Base-by-base conservation (phyloP, 23 red algal species). In the Pyropia haitanensis region DNA sequence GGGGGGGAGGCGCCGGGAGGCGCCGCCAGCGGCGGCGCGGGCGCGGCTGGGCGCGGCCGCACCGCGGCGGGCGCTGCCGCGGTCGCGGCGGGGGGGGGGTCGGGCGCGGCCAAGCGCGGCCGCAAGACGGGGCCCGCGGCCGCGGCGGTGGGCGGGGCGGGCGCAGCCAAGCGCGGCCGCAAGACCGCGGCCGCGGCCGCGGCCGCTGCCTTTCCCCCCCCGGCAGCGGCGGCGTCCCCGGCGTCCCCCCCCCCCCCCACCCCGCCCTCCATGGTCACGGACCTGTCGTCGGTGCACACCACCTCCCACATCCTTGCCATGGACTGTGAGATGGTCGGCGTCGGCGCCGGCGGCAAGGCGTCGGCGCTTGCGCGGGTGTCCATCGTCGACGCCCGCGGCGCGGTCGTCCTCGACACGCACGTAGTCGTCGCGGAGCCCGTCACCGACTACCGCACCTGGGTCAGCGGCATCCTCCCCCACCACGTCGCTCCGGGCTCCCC, bases 281-380 rank as follows among this genome's bases (percentile, higher is more conserved):
- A 46, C 39, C 10, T 46, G 39, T 46, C 39, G 39, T 46, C 8
- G 39, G 0, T 46, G 39, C 39, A 13, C 10, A 46, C 39, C 2
- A 46, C 39, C 39, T 46, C 39, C 39, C 10, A 46, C 39, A 13
- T 66, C 19, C 27, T 98, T 16, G 85, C 80, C 24, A 51, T 98
- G 49, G 94, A 98, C 77, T 89, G 94, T 68, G 94, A 98, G 65
- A 83, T 98, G 67, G 94, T 98, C 52, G 94, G 94, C 49, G 80
- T 98, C 16, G 94, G 94, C 51, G 33, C 67, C 16, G 76, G 29
- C 23, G 85, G 94, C 14, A 75, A 82, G 71, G 52, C 71, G 39
- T 46, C 87, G 57, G 87, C 94, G 0, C 75, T 98, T n/a, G 94
- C 86, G 8, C 83, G 94, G 56, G 82, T 91, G 1, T 91, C 94